Conservation (phyloP, 2,329 filamentous ascomycete genomes). For the Cladosporium austrohemisphaericum region DNA sequence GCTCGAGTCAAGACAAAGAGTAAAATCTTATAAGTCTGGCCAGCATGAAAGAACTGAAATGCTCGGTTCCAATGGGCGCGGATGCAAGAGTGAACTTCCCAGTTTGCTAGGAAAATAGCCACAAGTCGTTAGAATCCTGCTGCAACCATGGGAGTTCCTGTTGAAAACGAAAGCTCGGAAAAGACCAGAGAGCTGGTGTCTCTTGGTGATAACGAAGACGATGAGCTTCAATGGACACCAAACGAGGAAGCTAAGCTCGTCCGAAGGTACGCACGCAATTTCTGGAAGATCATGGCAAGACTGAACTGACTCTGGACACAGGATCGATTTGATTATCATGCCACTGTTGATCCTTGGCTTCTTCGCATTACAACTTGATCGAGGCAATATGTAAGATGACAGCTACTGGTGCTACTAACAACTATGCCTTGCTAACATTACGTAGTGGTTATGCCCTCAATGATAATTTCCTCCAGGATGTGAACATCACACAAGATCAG, state of each 20-base stretch:
- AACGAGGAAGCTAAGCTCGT: background rate
- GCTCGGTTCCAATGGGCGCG: no score
- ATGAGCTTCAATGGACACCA: background rate
- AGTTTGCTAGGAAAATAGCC: no score
- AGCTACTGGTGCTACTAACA: no score
- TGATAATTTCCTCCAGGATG: constrained; percentile 30
- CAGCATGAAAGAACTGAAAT: no score
- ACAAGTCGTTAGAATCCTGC: no score
- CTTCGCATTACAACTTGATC: constrained; percentile 26
- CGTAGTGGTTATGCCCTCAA: constrained; percentile 31
- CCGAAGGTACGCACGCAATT: background rate
- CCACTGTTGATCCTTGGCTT: constrained; percentile 32
- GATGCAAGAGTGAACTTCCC: no score
- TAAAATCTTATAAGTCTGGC: no score
- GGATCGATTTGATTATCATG: constrained; percentile 32
- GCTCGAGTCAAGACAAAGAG: no score
- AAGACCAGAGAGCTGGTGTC: background rate
- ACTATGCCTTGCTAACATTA: no score
- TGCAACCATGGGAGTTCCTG: background rate
- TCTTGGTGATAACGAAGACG: background rate
- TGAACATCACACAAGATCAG: constrained; percentile 30
- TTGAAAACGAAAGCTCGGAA: background rate
- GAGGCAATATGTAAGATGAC: constrained; percentile 25
- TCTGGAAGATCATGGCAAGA: background rate
- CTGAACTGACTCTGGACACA: constrained; percentile 18